Conservation (phyloP, 129 eudicot genomes). For the Gnaphalium uliginosum region DNA sequence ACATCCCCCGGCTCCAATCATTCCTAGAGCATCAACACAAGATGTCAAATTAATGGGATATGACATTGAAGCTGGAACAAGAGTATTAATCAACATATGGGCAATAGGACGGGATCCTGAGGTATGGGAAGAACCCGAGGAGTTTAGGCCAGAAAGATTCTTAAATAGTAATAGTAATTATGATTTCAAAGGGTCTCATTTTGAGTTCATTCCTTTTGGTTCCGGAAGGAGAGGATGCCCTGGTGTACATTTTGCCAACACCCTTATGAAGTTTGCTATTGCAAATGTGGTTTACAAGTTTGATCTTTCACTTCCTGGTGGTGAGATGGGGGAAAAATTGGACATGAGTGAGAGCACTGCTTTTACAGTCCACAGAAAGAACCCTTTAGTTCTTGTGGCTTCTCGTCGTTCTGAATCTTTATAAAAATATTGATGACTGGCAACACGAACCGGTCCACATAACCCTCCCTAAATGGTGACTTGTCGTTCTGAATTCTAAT, state of each 20-base stretch:
- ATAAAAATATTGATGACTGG: no score
- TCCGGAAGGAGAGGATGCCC: not conserved
- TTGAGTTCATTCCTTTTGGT: constrained; percentile 4
- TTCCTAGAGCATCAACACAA: constrained; percentile 3
- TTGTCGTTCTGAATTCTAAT: no score
- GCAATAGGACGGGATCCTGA: constrained; percentile 11
- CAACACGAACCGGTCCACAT: no score
- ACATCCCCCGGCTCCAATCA: not conserved
- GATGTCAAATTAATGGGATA: constrained; percentile 5
- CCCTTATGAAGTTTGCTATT: not conserved
- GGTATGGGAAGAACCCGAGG: not conserved
- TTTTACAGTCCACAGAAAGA: not conserved
- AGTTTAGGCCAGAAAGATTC: not conserved
- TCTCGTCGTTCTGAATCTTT: not conserved
- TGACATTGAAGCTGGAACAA: not conserved
- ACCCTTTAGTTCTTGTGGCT: constrained; percentile 2
- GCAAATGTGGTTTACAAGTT: constrained; percentile 6
- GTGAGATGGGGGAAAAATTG: not conserved
- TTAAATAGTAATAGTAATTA: not conserved
- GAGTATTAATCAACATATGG: not conserved
- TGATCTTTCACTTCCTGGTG: not conserved
- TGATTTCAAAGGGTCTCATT: not conserved
- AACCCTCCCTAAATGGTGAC: no score
- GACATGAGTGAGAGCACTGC: not conserved
- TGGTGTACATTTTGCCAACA: not conserved